Conservation (phyloP, 768 basidiomycete species). For the Cystobasidium tubakii region DNA sequence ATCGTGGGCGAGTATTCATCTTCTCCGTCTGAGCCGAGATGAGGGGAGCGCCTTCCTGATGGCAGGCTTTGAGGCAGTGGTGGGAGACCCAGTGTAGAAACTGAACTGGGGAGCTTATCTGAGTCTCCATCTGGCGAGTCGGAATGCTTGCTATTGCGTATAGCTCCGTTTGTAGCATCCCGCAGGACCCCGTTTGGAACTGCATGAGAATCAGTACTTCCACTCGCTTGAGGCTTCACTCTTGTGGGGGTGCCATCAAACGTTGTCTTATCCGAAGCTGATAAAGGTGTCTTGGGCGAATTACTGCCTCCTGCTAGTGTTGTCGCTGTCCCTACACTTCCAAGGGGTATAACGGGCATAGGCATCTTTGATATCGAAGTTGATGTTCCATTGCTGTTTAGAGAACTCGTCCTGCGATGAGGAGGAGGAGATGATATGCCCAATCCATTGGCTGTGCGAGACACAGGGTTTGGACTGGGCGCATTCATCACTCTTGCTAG, state of each 20-base stretch:
- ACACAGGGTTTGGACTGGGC: neutral
- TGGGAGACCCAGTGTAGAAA: neutral
- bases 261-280: neutral
- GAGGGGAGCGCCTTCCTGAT: neutral
- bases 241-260: neutral
- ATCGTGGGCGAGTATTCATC: neutral
- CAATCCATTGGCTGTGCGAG: neutral
- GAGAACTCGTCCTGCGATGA: neutral
- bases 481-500: conserved; percentile 18
- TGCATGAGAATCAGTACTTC: neutral
- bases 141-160: neutral
- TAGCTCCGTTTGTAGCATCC: neutral
- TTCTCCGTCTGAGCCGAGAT: conserved; percentile 10
- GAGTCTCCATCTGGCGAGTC: neutral
- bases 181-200: neutral
- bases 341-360: conserved; percentile 24
- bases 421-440: conserved; percentile 16
- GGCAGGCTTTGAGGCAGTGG: neutral
- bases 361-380: conserved; percentile 1
- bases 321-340: conserved; percentile 34
- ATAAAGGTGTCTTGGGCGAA: conserved; percentile 29
- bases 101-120: neutral
- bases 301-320: conserved; percentile 25
- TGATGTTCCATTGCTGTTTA: conserved; percentile 8
- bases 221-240: neutral